Evolutionary conservation across 352 stramenopile genomes (phyloP).

Genomic region (Hyaloperonospora arabidopsidis): DNA sequence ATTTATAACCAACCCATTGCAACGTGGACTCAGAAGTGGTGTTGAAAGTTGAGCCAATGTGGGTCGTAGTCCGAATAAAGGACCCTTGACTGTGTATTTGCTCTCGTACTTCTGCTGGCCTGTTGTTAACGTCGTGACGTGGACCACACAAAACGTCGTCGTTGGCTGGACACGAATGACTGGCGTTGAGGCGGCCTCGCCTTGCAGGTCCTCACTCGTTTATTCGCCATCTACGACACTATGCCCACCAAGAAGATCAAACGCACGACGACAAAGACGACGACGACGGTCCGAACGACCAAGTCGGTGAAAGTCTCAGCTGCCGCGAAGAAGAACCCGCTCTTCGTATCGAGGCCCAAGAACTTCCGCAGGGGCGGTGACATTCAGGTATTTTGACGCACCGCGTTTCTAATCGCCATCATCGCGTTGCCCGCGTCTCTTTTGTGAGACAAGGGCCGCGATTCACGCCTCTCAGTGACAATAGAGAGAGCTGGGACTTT

Average conservation of each 20-base stretch:
- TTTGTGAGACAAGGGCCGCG: conserved; percentile 3
- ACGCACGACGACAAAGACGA: conserved; percentile 62
- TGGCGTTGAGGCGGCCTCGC: conserved; percentile 14
- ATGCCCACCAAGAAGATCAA: conserved; percentile 87
- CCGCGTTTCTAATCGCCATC: conserved; percentile 7
- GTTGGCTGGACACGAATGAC: conserved; percentile 30
- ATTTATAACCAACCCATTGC: no score
- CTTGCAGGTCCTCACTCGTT: conserved; percentile 41
- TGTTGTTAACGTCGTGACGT: neutral
- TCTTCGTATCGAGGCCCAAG: conserved; percentile 91
- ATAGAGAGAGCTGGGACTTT: conserved; percentile 1
- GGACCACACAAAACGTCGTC: neutral
- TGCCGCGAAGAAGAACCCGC: conserved; percentile 84
- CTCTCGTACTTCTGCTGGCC: no score
- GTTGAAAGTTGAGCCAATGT: no score
- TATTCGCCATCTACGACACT: conserved; percentile 82
- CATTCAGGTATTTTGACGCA: conserved; percentile 86
- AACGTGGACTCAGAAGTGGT: no score
- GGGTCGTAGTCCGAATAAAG: no score
- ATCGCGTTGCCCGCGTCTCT: conserved; percentile 13
- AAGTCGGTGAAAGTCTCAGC: conserved; percentile 66
- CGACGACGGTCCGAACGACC: conserved; percentile 44
- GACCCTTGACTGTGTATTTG: no score
- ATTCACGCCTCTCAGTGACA: conserved; percentile 23
- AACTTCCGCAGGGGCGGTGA: conserved; percentile 95